A percentile compares a stretch with the other conserved stretches of the same genome.
phyloP scores from a whole-genome alignment of 768 basidiomycete species.

The Tricholoma bakamatsutake region DNA sequence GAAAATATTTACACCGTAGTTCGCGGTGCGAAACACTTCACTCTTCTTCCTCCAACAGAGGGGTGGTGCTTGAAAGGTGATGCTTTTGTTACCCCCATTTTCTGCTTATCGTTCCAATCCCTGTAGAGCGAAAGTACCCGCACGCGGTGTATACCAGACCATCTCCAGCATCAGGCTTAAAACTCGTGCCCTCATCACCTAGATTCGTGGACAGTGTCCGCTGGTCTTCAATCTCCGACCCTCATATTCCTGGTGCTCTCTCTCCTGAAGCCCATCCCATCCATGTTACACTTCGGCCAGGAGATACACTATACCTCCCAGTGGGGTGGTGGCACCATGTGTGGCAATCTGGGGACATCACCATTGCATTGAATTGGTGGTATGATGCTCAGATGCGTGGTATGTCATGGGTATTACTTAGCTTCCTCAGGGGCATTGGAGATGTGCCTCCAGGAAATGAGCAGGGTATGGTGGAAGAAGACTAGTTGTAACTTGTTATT shows the following conservation, averaged over 20 bases:
- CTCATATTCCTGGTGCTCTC: conserved; percentile 39
- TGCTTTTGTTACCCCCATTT: neutral
- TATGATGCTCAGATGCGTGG: conserved; percentile 77
- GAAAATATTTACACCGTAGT: conserved; percentile 92
- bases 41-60: conserved; percentile 84
- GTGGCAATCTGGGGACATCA: conserved; percentile 55
- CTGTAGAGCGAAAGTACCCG: conserved; percentile 53
- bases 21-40: conserved; percentile 80
- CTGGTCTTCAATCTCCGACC: conserved; percentile 77
- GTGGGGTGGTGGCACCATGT: conserved; percentile 94
- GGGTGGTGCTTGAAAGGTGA: conserved; percentile 77
- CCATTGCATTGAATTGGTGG: conserved; percentile 85
- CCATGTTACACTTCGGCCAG: conserved; percentile 55
- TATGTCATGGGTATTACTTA: conserved; percentile 63
- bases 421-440: conserved; percentile 45
- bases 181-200: conserved; percentile 27
- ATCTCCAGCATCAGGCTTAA: conserved; percentile 19
- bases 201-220: conserved; percentile 37
- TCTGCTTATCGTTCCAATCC: neutral
- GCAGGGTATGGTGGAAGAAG: neutral
- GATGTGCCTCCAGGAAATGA: conserved; percentile 34
- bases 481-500: neutral
- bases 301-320: conserved; percentile 87
- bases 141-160: conserved; percentile 60
- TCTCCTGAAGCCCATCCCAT: conserved; percentile 58